phyloP scores from a whole-genome alignment of 163 green algal genomes.

The Scenedesmus sp. region DNA sequence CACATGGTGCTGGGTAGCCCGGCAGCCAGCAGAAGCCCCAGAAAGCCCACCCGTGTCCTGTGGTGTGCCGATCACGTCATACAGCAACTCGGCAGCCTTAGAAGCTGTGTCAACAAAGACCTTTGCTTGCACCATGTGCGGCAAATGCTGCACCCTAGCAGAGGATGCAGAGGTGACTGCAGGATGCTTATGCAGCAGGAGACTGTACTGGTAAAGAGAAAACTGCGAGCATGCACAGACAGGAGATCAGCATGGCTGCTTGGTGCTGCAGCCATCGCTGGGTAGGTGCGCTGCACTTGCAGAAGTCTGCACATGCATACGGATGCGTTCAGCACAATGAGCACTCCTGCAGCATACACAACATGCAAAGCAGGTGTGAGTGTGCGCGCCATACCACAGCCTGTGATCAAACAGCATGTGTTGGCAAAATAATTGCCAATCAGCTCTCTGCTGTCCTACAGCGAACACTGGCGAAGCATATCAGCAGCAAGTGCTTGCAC shows the following conservation, averaged over 20 bases:
- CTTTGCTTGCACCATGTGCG: slow-evolving; percentile 78
- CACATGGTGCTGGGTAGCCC: not conserved
- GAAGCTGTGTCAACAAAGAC: slow-evolving; percentile 53
- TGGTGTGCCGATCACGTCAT: slow-evolving; percentile 5
- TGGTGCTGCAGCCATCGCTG: not conserved
- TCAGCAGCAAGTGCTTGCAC: not conserved
- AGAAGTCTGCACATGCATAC: not conserved
- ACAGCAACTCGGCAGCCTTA: not conserved
- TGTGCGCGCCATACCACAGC: not conserved
- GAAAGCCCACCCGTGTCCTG: not conserved
- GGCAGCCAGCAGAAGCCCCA: not conserved
- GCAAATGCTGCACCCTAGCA: slow-evolving; percentile 72
- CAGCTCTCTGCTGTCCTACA: no score
- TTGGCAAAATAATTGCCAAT: no score
- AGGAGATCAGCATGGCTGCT: not conserved
- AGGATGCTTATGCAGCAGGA: not conserved
- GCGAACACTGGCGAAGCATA: not conserved
- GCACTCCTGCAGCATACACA: not conserved
- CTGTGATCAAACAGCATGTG: not conserved
- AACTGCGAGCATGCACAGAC: not conserved
- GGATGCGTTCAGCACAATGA: no score
- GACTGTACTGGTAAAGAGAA: not conserved
- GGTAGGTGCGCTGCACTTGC: not conserved
- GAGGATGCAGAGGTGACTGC: slow-evolving; percentile 60
- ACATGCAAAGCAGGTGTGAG: not conserved